phyloP scores from a whole-genome alignment of 768 basidiomycete genomes.

The Mycena maculata region DNA sequence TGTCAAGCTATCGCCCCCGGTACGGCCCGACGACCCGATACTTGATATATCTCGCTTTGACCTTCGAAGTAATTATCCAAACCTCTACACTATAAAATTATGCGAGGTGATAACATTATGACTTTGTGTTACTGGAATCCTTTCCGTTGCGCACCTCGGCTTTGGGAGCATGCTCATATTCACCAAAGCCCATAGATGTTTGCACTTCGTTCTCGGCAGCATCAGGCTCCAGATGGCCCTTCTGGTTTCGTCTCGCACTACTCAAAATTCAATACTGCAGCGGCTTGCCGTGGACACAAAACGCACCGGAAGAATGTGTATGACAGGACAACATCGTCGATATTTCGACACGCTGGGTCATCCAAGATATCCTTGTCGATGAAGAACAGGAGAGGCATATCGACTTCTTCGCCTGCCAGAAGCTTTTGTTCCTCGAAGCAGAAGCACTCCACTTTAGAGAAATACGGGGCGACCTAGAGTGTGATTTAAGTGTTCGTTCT shows the following conservation, averaged over 20 bases:
- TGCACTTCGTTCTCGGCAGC: slow-evolving; percentile 84
- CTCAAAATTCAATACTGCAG: not conserved
- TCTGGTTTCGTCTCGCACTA: slow-evolving; percentile 87
- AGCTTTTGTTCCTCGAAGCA: slow-evolving; percentile 99
- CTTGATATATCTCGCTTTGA: slow-evolving; percentile 19
- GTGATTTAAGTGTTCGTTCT: not conserved
- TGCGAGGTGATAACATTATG: not conserved
- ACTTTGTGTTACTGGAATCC: not conserved
- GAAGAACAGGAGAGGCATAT: slow-evolving; percentile 98
- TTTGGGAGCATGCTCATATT: slow-evolving; percentile 67
- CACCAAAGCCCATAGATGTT: slow-evolving; percentile 80
- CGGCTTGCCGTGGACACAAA: not conserved
- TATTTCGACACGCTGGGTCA: slow-evolving; percentile 86
- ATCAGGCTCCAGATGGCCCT: slow-evolving; percentile 92
- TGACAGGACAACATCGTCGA: slow-evolving; percentile 92
- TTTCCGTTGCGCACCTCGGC: slow-evolving; percentile 39
- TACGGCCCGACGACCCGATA: not conserved
- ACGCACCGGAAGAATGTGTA: slow-evolving; percentile 97
- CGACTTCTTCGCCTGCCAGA: slow-evolving; percentile 94
- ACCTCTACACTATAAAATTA: not conserved
- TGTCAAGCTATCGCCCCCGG: not conserved
- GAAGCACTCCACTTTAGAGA: slow-evolving; percentile 99
- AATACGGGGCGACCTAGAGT: slow-evolving; percentile 92
- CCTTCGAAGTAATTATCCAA: not conserved
- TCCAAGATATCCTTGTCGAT: slow-evolving; percentile 98